A percentile compares a stretch with the other conserved stretches of the same genome.
These are phyloP conservation scores for Fragaria ananassa DNA, from an alignment of 306 rosid genomes.

Conservation along the genomic window DNA sequence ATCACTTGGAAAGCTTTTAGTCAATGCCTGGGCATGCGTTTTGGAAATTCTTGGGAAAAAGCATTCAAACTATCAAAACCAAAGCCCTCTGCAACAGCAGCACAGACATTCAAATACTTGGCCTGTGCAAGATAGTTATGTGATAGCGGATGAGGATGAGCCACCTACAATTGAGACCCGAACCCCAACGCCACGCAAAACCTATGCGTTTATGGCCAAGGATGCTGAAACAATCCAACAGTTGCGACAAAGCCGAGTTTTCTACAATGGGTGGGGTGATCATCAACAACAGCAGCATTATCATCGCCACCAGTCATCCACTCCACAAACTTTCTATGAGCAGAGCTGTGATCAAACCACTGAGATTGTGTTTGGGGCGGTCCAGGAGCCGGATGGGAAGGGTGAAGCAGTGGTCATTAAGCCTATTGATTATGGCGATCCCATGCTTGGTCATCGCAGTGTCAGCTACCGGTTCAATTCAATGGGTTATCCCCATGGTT, in stretches of 20 bases:
- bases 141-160: conserved; percentile 78
- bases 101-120: conserved; percentile 50
- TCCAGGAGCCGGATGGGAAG: conserved; percentile 62
- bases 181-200: conserved; percentile 81
- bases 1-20: conserved; percentile 70
- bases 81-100: conserved; percentile 33
- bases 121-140: conserved; percentile 86
- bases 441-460: conserved; percentile 48
- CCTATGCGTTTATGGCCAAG: conserved; percentile 83
- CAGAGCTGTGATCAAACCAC: conserved; percentile 58
- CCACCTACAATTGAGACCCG: conserved; percentile 77
- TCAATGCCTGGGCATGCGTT: conserved; percentile 41
- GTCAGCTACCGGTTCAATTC: conserved; percentile 42
- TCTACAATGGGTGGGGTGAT: conserved; percentile 70
- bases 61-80: conserved; percentile 38
- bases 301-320: conserved; percentile 54
- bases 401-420: conserved; percentile 45
- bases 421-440: conserved; percentile 60
- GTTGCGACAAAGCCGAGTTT: conserved; percentile 61
- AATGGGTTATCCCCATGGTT: conserved; percentile 44
- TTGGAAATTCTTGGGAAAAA: conserved; percentile 64
- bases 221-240: conserved; percentile 78
- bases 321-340: conserved; percentile 63
- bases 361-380: conserved; percentile 81
- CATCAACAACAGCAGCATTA: conserved; percentile 62